Base-by-base conservation (phyloP, 2,329 filamentous ascomycete genomes). In the Epichloe aotearoae region DNA sequence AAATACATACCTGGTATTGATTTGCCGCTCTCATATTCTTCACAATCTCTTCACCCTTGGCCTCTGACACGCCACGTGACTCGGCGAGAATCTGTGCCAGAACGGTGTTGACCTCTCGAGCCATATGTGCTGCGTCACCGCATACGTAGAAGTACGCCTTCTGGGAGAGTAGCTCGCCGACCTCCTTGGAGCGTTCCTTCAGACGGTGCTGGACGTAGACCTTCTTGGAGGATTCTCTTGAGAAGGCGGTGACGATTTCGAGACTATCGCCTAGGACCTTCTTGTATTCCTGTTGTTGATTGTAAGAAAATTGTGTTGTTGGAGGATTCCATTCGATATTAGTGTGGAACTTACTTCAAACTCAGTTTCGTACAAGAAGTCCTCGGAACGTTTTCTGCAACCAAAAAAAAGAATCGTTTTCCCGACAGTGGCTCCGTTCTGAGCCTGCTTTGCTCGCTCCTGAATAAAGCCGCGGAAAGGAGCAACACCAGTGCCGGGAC, bases 141-240 rank as follows among this genome's bases (percentile, higher is more conserved):
- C 94, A 98, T 52, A 98, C 91, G 67, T 98, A 98, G 67, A 98
- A 90, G 70, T 93, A 96, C 5, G 88, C 93, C 66, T 90, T 86
- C 68, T 89, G 76, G 58, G 85, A 76, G 10, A 98, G 76, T 1
- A 98, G 80, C 57, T 91, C 83, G 69, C 95, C 91, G 70, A 98
- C 77, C 61, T 95, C 82, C 61, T 86, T 79, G 53, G 86, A 83
- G 47, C 83, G 77, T 68, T 97, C 88, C 70, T 86, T 84, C 54
- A 98, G 77, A 55, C 86, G 80, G 69, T 98, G 89, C 71, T 98
- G 93, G 20, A 98, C 93, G 64, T 98, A 98, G 38, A 98, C 87
- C 72, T 98, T 98, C 68, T 93, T 78, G 42, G 82, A 67, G 1
- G 79, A 75, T 53, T 96, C 88, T 57, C 93, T 83, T n/a, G 93